Percentiles rank a stretch among this genome's conserved stretches.
phyloP scores from a whole-genome alignment of 306 rosid species.

The Cicer judaicum region DNA sequence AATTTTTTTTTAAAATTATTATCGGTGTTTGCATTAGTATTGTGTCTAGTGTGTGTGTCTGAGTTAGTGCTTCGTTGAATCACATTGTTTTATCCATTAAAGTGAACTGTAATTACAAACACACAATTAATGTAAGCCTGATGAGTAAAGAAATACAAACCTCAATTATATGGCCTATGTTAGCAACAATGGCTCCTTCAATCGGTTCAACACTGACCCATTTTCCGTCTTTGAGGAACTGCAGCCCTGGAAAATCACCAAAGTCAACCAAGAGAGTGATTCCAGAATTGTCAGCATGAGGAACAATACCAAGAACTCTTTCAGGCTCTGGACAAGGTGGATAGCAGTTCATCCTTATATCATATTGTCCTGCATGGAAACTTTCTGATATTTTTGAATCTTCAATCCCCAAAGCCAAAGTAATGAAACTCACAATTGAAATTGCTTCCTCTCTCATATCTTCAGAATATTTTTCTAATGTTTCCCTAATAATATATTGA shows the following conservation, averaged over 20 bases:
- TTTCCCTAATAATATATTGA: slow-evolving; percentile 46
- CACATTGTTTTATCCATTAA: neutral
- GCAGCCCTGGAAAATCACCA: slow-evolving; percentile 52
- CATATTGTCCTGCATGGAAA: slow-evolving; percentile 50
- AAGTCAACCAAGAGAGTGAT: slow-evolving; percentile 57
- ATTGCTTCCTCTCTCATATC: slow-evolving; percentile 42
- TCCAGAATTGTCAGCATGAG: slow-evolving; percentile 57
- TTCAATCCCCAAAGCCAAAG: slow-evolving; percentile 47
- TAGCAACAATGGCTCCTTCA: slow-evolving; percentile 54
- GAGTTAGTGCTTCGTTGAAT: too few relatives aligned
- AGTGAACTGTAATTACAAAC: neutral
- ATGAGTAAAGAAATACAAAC: slow-evolving; percentile 38
- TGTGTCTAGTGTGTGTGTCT: too few relatives aligned
- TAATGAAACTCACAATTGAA: slow-evolving; percentile 54
- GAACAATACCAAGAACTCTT: slow-evolving; percentile 53
- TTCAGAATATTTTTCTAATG: slow-evolving; percentile 54
- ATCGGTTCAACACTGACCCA: slow-evolving; percentile 57
- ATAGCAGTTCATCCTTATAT: slow-evolving; percentile 55
- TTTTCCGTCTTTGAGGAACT: slow-evolving; percentile 52
- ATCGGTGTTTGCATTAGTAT: too few relatives aligned
- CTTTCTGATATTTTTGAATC: slow-evolving; percentile 47
- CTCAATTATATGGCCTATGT: slow-evolving; percentile 56
- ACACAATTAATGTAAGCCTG: slow-evolving; percentile 22
- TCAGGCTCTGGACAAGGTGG: slow-evolving; percentile 63
- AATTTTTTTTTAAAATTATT: too few relatives aligned